Evolutionary conservation across 2,329 filamentous ascomycete genomes (phyloP), one percentile per base, ranked within the genome.

Genomic region (Aureobasidium sp.): DNA sequence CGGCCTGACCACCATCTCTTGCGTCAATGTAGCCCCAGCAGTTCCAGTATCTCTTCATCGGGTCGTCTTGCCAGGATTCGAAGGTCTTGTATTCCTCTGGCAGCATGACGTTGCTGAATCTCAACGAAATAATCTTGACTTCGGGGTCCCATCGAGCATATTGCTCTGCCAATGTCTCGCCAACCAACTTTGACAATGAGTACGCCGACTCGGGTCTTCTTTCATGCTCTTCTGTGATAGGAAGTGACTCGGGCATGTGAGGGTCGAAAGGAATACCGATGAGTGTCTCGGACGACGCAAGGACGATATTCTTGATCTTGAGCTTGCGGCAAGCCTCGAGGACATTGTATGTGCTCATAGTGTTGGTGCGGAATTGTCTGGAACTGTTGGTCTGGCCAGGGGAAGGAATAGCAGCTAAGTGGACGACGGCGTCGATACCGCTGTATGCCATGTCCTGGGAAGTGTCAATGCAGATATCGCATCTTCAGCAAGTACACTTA

Each of bases 31-130:
- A 68, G 8, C 66, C 65, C 66, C 66, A 67, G 61, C 66, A 68
- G 46, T 68, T 68, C 66, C 66, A 68, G 62, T 68, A 68, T 13
- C 66, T 53, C 36, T 46, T 37, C 63, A 64, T 68, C 13, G 65
- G 66, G 52, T 68, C 66, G 8, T 68, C 53, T 27, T 68, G 66
- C 66, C 66, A 68, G 7, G 42, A 42, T 27, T 68, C 64, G 44
- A 68, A 68, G 0, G 60, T 63, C 51, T 59, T 60, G 53, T 68
- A 68, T 34, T 68, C 66, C 20, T 67, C 60, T 6, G 66, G 66
- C 36, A 68, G 50, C 66, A 68, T 68, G 55, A 68, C 66, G 41
- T 68, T 68, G 64, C 65, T 67, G 58, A 68, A 68, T 39, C 66
- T 62, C 39, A 68, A 29, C 2, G 65, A 67, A 39, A 68, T 63